Evolutionary conservation across 2,329 filamentous ascomycete species (phyloP).

Genomic region (Leptosphaerulina australis): DNA sequence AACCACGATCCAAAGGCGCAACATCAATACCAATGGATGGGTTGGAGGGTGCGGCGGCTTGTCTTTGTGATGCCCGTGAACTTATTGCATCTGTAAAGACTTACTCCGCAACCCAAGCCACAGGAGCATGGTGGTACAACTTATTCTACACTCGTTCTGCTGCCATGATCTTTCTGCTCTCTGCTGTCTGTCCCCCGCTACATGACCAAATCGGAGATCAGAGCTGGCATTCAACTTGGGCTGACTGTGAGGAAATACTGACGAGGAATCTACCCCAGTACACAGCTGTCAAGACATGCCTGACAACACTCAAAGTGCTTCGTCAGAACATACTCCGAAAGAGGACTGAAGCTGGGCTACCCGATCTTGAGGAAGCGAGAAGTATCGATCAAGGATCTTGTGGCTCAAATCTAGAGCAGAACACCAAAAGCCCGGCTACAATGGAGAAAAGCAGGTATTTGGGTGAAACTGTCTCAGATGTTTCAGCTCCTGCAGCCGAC

Average conservation of each 20-base stretch:
- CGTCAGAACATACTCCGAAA: conserved; percentile 4
- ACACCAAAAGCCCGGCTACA: neutral
- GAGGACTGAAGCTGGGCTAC: neutral
- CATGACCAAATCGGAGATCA: conserved; percentile 2
- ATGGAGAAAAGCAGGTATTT: neutral
- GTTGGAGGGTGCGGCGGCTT: neutral
- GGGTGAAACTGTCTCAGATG: neutral
- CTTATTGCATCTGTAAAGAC: neutral
- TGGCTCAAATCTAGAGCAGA: neutral
- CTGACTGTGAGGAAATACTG: neutral
- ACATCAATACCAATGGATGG: neutral
- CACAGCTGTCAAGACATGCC: conserved; percentile 10
- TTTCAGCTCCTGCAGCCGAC: neutral
- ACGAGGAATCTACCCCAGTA: conserved; percentile 6
- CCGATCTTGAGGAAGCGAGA: too few species aligned
- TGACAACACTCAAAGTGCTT: conserved; percentile 6
- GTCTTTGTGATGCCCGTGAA: neutral
- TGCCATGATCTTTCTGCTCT: conserved; percentile 13
- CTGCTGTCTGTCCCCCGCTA: conserved; percentile 5
- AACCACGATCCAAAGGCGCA: neutral
- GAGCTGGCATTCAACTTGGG: conserved; percentile 7
- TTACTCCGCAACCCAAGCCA: conserved; percentile 9
- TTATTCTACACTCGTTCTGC: conserved; percentile 18
- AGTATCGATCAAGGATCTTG: neutral
- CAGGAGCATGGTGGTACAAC: conserved; percentile 21